Evolutionary conservation across 2,329 filamentous ascomycete species (phyloP), one percentile per base, ranked within the genome.

Genomic region (Colletotrichum tabaci): DNA sequence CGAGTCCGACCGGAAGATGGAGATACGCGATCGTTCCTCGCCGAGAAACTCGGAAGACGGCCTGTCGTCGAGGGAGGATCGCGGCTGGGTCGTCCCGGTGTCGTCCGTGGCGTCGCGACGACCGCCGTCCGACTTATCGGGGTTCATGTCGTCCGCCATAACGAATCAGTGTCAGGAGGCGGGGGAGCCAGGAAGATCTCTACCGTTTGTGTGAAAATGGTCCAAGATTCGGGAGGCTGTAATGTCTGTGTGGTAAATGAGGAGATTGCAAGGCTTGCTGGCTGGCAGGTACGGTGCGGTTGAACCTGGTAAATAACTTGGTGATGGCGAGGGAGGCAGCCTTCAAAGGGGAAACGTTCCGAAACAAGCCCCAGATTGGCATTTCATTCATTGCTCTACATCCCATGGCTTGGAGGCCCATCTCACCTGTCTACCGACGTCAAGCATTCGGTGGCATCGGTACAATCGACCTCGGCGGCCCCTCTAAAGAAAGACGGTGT

Each of bases 31-130:
- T 12, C 53, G 40, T 30, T 72, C 69, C 30, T 53, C 58, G 13
- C 69, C 69, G 30, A 72, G 53, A 12, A 64, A 55, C 15, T 69
- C 69, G 13, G 69, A 64, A 13, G 66, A 72, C 8, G 69, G 58
- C 7, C 66, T 47, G 30, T 38, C 49, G 0, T 21, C 69, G 18
- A 64, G 21, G 6, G 65, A 58, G 0, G 30, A 53, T 7, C 66
- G 26, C 49, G 23, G 12, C 18, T 38, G 30, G 5, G 26, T 12
- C 15, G 35, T 35, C n/a, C 12, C 60, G 16, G 9, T 9, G 12
- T 9, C 38, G 15, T 3, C 18, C 16, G 13, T 35, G 18, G 12
- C 15, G 7, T 16, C 23, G 3, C 21, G 18, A 13, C 26, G 8
- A 16, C 38, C n/a, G 16, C 30, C 8, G 18, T 23, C n/a, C 7